Evolutionary conservation across 352 stramenopile species (phyloP), one percentile per base, ranked within the genome.

Genomic region (Phytophthora syringae): DNA sequence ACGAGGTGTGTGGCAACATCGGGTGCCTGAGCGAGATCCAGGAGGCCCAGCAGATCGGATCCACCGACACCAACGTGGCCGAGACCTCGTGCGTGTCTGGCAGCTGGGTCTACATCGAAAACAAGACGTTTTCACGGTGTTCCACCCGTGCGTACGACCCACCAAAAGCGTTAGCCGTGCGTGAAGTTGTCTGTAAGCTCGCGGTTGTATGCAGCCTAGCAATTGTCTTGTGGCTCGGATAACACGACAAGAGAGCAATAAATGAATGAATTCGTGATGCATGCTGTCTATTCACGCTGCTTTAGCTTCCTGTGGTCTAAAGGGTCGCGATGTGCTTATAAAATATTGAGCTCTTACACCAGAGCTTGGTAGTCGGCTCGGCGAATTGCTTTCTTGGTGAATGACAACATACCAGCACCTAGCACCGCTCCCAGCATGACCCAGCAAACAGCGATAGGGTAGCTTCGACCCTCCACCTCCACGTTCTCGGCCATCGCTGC

Each of bases 1-100:
- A 86, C 22, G 80, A 89, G 16, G 82, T 91, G 2, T 93, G 84
- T 37, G 78, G 74, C n/a, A 86, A 80, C 36, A 78, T 93, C 4
- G 56, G 55, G 1, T 93, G 84, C 39, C 76, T 89, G 34, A 81
- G 52, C 16, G 82, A 90, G 53, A 70, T 77, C 22, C 55, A 88
- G 18, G 79, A 87, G 30, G 24, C 28, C 11, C 59, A 68, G 22
- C 56, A 59, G 9, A 64, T 44, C 39, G 79, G 74, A 22, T 76
- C 74, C 11, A 72, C 60, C 1, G 20, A 61, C 7, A 67, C 57
- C 21, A 71, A 77, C 12, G 42, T 73, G 1, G 69, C 68, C 32
- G 77, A 90, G 53, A 48, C 56, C 2, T 60, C 61, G 36, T 90
- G 82, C 34, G 60, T 89, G 20, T 74, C 77, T 18, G 79, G 72